Evolutionary conservation across 192 early-diverging fungal species (phyloP).

Genomic region (Backusella macrospora): DNA sequence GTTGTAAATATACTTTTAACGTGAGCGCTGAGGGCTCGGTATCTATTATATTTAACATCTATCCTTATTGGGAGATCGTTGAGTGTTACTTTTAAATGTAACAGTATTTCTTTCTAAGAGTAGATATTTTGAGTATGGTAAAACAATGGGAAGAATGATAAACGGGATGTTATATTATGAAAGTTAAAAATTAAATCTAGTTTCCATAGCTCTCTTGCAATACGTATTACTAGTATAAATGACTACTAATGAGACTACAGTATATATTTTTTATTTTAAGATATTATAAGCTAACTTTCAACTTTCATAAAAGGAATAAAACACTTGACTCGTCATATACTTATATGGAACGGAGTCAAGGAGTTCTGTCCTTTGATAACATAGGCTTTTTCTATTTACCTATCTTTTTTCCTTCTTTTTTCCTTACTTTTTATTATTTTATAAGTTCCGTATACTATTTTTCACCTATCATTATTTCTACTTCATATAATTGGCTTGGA

Average conservation of each 20-base stretch:
- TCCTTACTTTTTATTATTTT: too few species aligned
- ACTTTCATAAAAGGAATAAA: background rate
- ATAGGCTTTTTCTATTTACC: too few species aligned
- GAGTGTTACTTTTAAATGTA: background rate
- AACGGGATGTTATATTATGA: background rate
- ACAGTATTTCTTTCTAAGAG: background rate
- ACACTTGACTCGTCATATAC: background rate
- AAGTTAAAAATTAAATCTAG: background rate
- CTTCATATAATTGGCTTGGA: background rate
- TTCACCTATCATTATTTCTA: background rate
- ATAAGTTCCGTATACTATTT: background rate
- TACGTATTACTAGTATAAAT: slow-evolving; percentile 9
- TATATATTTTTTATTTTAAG: background rate
- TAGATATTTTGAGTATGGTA: slow-evolving; percentile 3
- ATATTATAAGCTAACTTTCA: background rate
- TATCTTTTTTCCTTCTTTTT: background rate
- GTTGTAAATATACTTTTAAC: background rate
- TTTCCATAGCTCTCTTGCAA: background rate
- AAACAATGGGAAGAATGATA: background rate
- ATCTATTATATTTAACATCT: background rate
- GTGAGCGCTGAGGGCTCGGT: background rate
- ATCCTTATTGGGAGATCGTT: slow-evolving; percentile 4
- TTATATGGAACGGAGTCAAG: background rate
- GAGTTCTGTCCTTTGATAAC: background rate
- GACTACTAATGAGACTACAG: slow-evolving; percentile 4